phyloP scores from a whole-genome alignment of 352 stramenopile genomes.

The Phytophthora sp. region DNA sequence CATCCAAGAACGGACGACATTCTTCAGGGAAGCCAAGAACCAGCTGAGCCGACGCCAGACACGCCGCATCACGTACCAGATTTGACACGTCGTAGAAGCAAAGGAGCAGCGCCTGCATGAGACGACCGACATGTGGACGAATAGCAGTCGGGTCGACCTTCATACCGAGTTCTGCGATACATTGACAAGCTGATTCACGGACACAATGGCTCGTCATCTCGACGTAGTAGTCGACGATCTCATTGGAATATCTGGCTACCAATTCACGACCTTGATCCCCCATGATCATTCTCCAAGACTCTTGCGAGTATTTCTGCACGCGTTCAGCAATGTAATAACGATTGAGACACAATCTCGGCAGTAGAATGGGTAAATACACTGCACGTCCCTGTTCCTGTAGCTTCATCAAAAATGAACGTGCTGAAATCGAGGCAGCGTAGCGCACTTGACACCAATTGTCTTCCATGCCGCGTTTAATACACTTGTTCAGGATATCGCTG shows the following conservation, averaged over 20 bases:
- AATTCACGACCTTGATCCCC: slow-evolving; percentile 75
- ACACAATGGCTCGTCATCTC: slow-evolving; percentile 97
- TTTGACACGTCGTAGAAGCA: slow-evolving; percentile 97
- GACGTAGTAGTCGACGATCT: slow-evolving; percentile 96
- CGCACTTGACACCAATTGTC: slow-evolving; percentile 98
- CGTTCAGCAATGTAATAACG: slow-evolving; percentile 97
- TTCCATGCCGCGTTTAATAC: slow-evolving; percentile 83
- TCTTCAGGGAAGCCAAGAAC: slow-evolving; percentile 87
- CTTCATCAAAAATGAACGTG: slow-evolving; percentile 86
- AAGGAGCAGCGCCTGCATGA: slow-evolving; percentile 91
- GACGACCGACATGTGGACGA: slow-evolving; percentile 62
- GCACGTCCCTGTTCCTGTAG: slow-evolving; percentile 61
- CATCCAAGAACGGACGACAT: slow-evolving; percentile 85
- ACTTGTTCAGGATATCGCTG: slow-evolving; percentile 62
- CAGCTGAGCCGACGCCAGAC: slow-evolving; percentile 87
- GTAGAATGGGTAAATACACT: slow-evolving; percentile 78
- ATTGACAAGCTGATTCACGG: slow-evolving; percentile 95
- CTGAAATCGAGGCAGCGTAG: slow-evolving; percentile 94
- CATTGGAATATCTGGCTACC: slow-evolving; percentile 86
- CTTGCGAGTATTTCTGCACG: slow-evolving; percentile 96
- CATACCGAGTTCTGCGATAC: slow-evolving; percentile 94
- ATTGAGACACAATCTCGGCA: slow-evolving; percentile 97
- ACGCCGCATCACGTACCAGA: slow-evolving; percentile 96
- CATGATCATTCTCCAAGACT: slow-evolving; percentile 95
- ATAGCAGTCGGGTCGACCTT: slow-evolving; percentile 86